Evolutionary conservation across 2,329 filamentous ascomycete genomes (phyloP).

Genomic region (Colletotrichum siamense): DNA sequence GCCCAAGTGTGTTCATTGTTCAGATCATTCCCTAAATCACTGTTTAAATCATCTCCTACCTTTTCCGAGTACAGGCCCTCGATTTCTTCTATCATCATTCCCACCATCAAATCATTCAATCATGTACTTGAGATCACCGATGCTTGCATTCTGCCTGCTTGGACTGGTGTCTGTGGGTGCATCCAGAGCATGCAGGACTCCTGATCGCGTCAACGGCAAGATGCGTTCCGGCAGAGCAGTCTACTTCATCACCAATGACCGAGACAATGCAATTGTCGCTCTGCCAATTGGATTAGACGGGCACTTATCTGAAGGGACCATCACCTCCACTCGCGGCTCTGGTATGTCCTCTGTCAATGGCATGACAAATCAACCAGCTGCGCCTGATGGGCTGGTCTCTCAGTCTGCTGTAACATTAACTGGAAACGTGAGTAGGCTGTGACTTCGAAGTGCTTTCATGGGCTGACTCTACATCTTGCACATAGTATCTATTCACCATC

Average conservation of each 20-base stretch:
- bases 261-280: conserved; percentile 53
- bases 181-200: not conserved
- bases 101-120: not conserved
- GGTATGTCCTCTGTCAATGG: conserved; percentile 48
- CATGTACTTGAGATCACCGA: not conserved
- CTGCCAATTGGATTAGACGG: conserved; percentile 53
- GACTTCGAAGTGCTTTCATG: not conserved
- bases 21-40: not conserved
- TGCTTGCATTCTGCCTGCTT: not conserved
- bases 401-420: conserved; percentile 56
- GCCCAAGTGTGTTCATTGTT: not conserved
- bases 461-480: not conserved
- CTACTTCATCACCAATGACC: conserved; percentile 62
- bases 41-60: not conserved
- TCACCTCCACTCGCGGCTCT: conserved; percentile 51
- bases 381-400: conserved; percentile 55
- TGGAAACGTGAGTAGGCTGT: conserved; percentile 48
- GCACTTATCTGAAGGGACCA: conserved; percentile 44
- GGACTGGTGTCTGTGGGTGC: not conserved
- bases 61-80: not conserved
- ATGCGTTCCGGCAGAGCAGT: conserved; percentile 38
- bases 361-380: conserved; percentile 39
- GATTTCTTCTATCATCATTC: not conserved
- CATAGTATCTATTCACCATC: conserved; percentile 56
- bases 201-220: not conserved